Base-by-base conservation (phyloP, 2,329 filamentous ascomycete species). In the Ampelomyces quisqualis region DNA sequence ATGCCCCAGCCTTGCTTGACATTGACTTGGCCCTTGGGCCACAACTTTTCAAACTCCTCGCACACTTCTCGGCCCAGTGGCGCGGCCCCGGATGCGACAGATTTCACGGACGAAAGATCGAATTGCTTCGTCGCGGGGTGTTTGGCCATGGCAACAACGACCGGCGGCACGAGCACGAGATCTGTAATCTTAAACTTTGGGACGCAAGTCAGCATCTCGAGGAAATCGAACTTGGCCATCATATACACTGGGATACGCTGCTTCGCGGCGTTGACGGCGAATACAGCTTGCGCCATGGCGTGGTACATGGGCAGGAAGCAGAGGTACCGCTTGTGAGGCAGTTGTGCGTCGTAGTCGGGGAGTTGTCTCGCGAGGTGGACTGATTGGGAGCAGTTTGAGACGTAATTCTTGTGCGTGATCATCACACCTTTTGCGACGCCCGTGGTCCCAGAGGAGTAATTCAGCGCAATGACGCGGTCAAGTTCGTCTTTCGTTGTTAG, bases 381-480 rank as follows among this genome's bases (percentile, higher is more conserved):
- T 11, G 81, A 78, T 44, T 86, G 81, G 10, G 72, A 56, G 51
- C 81, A 78, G 60, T 91, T 91, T 47, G 86, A 77, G 29, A 90
- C 78, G 57, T 88, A 87, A 53, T 88, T 86, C 45, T 75, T 73
- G 67, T 94, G 88, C n/a, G 82, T 81, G 50, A 93, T 85, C 68
- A 86, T 82, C 10, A 93, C 88, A 8, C 89, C 89, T 64, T 94
- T 94, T 7, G 88, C 87, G 3, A 89, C 76, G 5, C 89, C 88
- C 2, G 89, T 94, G 1, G 86, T 90, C 8, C 88, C 82, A 20
- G 79, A 84, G 50, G 81, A 86, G 69, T 91, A 94, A 67, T 94
- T 93, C 47, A 94, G 77, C 5, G 81, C 84, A 52, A 84, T 80
- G 1, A 80, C 79, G 4, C 76, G 75, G 40, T 75, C 53, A 17